Evolutionary conservation across 2,329 filamentous ascomycete species (phyloP), one percentile per base, ranked within the genome.

Genomic region (Claviceps digitariae): DNA sequence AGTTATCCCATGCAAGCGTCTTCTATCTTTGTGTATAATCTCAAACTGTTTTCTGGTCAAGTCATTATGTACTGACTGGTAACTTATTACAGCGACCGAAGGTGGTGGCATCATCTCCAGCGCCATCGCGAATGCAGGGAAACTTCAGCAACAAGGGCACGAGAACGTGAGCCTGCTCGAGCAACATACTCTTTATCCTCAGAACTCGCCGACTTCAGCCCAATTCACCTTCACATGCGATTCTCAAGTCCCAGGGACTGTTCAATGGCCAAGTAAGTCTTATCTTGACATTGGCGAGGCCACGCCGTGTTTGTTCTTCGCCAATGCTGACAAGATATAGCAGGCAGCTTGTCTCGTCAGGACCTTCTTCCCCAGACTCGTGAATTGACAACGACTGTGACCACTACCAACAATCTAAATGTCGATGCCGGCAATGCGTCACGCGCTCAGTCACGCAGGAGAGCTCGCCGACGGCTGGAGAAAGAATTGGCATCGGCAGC

Each of bases 161-260:
- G 87, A 91, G 64, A 93, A 89, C 67, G 75, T 84, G 57, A 91
- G 86, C 66, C 75, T 90, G 55, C 71, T 94, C 49, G 83, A 88
- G 54, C 85, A 88, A 64, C 82, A 86, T 66, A 63, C 64, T 9
- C 72, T 78, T 20, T 69, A 74, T 6, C 74, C 74, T 54, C 84
- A 80, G 61, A 65, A 78, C 4, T 82, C 78, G 38, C 82, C 87
- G 4, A 80, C 84, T 6, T 88, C 90, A 54, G 86, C 87, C 0
- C 89, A 96, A 61, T 98, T 98, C 66, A 98, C 93, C 10, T 98
- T 98, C 65, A 95, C 89, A 13, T 96, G 90, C 68, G 87, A 94
- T 62, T 91, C 90, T 1, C 89, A 93, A 64, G 88, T 90, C 40
- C 84, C 87, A 1, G 88, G 85, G 55, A 82, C 85, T 53, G 79